phyloP scores from a whole-genome alignment of 2,329 filamentous ascomycete genomes.

The Trichophyton rubrum region DNA sequence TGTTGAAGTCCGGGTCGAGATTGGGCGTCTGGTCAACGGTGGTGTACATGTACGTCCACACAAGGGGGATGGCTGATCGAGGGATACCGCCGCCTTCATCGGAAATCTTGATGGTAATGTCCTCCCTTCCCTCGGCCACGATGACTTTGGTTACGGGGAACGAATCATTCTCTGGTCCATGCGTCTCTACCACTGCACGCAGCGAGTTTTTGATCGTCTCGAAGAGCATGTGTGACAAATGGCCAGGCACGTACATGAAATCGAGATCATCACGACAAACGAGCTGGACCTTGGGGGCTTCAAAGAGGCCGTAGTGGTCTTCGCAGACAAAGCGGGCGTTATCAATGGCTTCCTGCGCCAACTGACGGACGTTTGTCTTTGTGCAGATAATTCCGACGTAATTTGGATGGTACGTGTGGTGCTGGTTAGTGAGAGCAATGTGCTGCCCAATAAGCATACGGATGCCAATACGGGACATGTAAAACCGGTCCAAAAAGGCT shows the following conservation, averaged over 20 bases:
- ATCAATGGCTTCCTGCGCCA: conserved; percentile 94
- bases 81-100: conserved; percentile 96
- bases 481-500: conserved; percentile 94
- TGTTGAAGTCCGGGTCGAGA: conserved; percentile 93
- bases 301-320: conserved; percentile 94
- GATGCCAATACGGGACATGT: conserved; percentile 98
- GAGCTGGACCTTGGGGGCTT: conserved; percentile 90
- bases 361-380: conserved; percentile 88
- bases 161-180: conserved; percentile 87
- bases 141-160: conserved; percentile 97
- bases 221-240: conserved; percentile 98
- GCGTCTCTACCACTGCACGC: conserved; percentile 87
- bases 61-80: conserved; percentile 79
- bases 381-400: conserved; percentile 99
- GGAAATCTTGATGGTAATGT: conserved; percentile 96
- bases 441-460: conserved; percentile 98
- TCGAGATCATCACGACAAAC: conserved; percentile 88
- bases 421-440: conserved; percentile 90
- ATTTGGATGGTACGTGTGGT: conserved; percentile 73
- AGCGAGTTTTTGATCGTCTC: conserved; percentile 98
- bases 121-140: conserved; percentile 92
- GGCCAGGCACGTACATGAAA: conserved; percentile 99
- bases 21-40: conserved; percentile 93
- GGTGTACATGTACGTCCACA: conserved; percentile 99
- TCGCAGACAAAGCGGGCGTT: conserved; percentile 99